phyloP scores from a whole-genome alignment of 2,329 filamentous ascomycete species.

The Colletotrichum spaethianum region DNA sequence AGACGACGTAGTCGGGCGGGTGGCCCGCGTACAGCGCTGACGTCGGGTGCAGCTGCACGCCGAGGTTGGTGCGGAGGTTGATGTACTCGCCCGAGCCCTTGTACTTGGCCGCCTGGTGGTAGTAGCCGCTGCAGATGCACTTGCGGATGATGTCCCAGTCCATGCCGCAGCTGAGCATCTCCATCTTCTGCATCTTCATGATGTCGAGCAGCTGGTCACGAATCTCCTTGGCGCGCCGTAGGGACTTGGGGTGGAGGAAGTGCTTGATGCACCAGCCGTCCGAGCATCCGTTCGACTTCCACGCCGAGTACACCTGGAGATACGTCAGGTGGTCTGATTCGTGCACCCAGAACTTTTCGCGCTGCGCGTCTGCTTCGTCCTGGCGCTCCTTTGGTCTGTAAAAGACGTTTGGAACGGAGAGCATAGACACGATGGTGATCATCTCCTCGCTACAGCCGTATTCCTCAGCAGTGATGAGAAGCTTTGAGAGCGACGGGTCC shows the following conservation, averaged over 20 bases:
- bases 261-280: slow-evolving; percentile 95
- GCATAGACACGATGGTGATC: slow-evolving; percentile 98
- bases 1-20: slow-evolving; percentile 96
- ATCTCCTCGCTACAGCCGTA: slow-evolving; percentile 98
- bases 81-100: slow-evolving; percentile 98
- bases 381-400: slow-evolving; percentile 97
- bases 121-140: slow-evolving; percentile 98
- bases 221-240: slow-evolving; percentile 93
- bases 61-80: slow-evolving; percentile 94
- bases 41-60: slow-evolving; percentile 94
- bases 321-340: slow-evolving; percentile 98
- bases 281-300: slow-evolving; percentile 90
- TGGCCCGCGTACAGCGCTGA: slow-evolving; percentile 95
- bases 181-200: slow-evolving; percentile 94
- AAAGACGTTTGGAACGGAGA: slow-evolving; percentile 96
- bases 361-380: slow-evolving; percentile 94
- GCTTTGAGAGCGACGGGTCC: slow-evolving; percentile 95
- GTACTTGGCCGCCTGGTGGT: slow-evolving; percentile 96
- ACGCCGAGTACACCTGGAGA: slow-evolving; percentile 95
- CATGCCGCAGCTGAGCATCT: slow-evolving; percentile 88
- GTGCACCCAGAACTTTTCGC: slow-evolving; percentile 98
- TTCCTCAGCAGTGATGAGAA: slow-evolving; percentile 90
- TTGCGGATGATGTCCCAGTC: slow-evolving; percentile 97
- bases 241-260: slow-evolving; percentile 94
- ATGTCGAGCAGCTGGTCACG: slow-evolving; percentile 94